These are phyloP conservation scores for Coemansia sp. DNA, from an alignment of 192 early-diverging fungal genomes.

Conservation along the genomic window DNA sequence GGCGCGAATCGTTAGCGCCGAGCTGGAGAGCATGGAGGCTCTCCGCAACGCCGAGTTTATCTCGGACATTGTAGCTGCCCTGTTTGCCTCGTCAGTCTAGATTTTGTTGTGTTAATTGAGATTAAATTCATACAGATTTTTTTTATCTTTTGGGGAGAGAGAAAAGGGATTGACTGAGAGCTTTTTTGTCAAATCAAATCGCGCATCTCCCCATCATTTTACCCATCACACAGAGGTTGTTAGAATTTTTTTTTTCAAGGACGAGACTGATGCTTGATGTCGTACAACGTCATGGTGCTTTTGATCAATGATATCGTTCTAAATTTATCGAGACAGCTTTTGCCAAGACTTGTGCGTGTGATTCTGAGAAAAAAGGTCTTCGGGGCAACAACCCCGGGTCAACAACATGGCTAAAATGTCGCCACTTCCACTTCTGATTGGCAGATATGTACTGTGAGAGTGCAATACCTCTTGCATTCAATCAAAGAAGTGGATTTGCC, in stretches of 20 bases:
- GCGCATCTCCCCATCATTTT: no score
- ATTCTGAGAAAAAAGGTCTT: no score
- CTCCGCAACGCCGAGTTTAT: conserved; percentile 42
- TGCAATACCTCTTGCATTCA: background rate
- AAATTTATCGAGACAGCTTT: no score
- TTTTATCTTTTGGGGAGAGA: background rate
- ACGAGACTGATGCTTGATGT: background rate
- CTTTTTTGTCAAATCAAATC: background rate
- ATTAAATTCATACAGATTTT: background rate
- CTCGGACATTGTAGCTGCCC: conserved; percentile 37
- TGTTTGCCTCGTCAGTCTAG: background rate
- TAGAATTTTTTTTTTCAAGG: no score
- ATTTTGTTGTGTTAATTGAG: background rate
- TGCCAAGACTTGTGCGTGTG: no score
- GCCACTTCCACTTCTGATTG: background rate
- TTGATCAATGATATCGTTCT: no score
- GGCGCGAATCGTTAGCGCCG: conserved; percentile 10
- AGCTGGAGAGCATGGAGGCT: conserved; percentile 19
- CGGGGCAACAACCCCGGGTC: background rate
- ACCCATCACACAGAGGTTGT: no score
- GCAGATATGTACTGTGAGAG: background rate
- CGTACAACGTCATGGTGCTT: background rate
- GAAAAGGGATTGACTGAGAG: no score
- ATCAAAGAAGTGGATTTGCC: background rate
- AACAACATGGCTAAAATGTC: background rate